These are phyloP conservation scores for Dalbergia cultrata DNA, from an alignment of 306 rosid genomes.

Conservation along the genomic window DNA sequence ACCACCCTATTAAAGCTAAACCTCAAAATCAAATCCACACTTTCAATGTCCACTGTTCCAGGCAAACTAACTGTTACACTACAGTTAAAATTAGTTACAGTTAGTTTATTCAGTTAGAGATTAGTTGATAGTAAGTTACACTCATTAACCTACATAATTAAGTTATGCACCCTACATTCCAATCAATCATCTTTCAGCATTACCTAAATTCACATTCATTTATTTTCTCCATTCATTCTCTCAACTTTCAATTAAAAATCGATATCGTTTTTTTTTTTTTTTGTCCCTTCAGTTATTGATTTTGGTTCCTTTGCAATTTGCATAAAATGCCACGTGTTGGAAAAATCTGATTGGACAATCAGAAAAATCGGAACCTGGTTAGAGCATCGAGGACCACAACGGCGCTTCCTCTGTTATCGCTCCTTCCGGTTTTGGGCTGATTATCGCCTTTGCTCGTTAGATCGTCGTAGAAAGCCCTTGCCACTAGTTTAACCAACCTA, in stretches of 20 bases:
- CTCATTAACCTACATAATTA: background rate
- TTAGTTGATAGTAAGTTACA: background rate
- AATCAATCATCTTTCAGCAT: background rate
- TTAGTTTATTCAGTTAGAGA: background rate
- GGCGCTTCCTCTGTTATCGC: conserved; percentile 85
- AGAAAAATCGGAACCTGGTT: conserved; percentile 59
- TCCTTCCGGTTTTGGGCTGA: conserved; percentile 79
- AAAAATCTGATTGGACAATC: background rate
- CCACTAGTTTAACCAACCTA: conserved; percentile 82
- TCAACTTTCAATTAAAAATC: background rate
- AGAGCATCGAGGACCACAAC: conserved; percentile 92
- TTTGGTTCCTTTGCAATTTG: background rate
- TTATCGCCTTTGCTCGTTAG: conserved; percentile 75
- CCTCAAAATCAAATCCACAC: conserved; percentile 10
- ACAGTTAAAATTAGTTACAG: background rate
- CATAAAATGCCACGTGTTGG: background rate
- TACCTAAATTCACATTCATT: background rate
- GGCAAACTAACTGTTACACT: background rate
- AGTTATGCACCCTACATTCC: background rate
- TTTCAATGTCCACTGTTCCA: background rate
- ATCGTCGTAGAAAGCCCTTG: conserved; percentile 86
- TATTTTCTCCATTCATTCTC: background rate
- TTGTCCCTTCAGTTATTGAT: background rate
- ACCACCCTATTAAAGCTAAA: background rate
- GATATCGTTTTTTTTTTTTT: background rate